Percentiles rank a stretch among this genome's conserved stretches.
These are phyloP conservation scores for Trematosphaeria pertusa DNA, from an alignment of 2,329 filamentous ascomycete genomes.

Conservation along the genomic window DNA sequence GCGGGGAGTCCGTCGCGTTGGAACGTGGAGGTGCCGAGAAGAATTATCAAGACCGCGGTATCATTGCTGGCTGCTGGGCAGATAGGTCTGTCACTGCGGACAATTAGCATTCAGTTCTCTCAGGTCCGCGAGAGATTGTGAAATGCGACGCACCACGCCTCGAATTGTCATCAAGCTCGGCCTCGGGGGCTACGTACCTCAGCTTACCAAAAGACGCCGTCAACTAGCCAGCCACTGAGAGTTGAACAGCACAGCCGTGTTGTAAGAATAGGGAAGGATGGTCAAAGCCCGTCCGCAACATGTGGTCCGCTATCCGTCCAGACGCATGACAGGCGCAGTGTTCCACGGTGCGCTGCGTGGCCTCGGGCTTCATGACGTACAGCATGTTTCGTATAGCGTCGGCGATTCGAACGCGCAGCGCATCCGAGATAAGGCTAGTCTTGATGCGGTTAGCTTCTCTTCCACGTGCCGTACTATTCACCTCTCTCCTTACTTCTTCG, in stretches of 20 bases:
- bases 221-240: conserved; percentile 11
- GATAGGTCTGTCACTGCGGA: too few species aligned
- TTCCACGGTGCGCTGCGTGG: conserved; percentile 12
- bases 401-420: neutral
- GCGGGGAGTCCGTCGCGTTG: neutral
- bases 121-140: conserved; percentile 4
- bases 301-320: conserved; percentile 20
- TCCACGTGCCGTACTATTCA: neutral
- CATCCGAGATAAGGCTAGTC: neutral
- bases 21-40: neutral
- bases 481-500: neutral
- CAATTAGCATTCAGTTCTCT: neutral
- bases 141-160: too few species aligned
- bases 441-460: neutral
- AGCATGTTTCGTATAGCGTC: conserved; percentile 12
- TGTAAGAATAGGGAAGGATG: conserved; percentile 1
- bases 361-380: conserved; percentile 23
- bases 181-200: conserved; percentile 13
- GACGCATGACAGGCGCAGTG: conserved; percentile 5
- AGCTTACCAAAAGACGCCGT: conserved; percentile 29
- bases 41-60: conserved; percentile 1
- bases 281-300: conserved; percentile 21
- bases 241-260: neutral
- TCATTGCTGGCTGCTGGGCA: conserved; percentile 5
- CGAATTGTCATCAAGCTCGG: conserved; percentile 17